Evolutionary conservation across 371 early-diverging fungal genomes (phyloP), one percentile per base, ranked within the genome.

Genomic region (Mortierella sp.): DNA sequence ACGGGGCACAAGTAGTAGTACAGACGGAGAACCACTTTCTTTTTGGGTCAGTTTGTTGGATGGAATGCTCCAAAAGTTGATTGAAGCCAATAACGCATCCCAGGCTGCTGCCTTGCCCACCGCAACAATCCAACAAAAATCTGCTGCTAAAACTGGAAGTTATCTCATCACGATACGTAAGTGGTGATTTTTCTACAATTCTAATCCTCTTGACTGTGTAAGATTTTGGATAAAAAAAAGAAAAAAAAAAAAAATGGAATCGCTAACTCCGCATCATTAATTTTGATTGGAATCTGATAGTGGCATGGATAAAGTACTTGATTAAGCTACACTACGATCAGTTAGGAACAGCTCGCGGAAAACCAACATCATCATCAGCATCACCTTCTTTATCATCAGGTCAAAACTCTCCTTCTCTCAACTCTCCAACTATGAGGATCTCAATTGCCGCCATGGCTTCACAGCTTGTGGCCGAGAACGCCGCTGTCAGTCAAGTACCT

Each of bases 281-380:
- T 35, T 31, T 61, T 61, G 3, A 7, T 47, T 19, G n/a, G 19
- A n/a, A n/a, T n/a, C 28, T 13, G 3, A 29, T 61, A 73, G 74
- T 73, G 80, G 80, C 80, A 37, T 79, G 80, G 80, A 73, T 79
- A 64, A 79, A 79, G 19, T 34, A 73, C 9, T 40, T 78, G 0
- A 61, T 78, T n/a, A 78, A 72, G 28, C 49, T 65, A 22, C 66
- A 73, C 43, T 72, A 78, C 22, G 67, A 69, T 22, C 77, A 68
- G 9, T 28, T 40, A 23, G 19, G 35, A 22, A 1, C 51, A 32
- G 7, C 35, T 7, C 29, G 42, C 31, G 32, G 35, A 28, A 54
- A 43, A 8, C 17, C 47, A 22, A 19, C 23, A 26, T 17, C 56
- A 17, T 51, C 42, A 26, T 23, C 40, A 15, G n/a, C 67, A 2